Evolutionary conservation across 1,139 yeast genomes (phyloP).

Genomic region (Arxiozyma bovina): DNA sequence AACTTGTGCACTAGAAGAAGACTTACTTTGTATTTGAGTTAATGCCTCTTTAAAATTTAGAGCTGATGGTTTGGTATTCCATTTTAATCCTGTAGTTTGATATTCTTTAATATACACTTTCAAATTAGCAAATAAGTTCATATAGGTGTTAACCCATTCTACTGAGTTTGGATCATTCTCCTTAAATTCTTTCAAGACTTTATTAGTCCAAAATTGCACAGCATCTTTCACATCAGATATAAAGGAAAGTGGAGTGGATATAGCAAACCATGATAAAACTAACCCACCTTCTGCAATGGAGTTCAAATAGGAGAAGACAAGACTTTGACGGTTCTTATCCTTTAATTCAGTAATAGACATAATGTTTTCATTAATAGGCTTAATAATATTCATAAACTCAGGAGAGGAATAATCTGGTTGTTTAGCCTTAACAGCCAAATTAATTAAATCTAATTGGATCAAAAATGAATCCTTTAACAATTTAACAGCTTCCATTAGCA

Average conservation of each 20-base stretch:
- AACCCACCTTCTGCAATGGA: constrained; percentile 86
- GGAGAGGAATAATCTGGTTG: constrained; percentile 57
- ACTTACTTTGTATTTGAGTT: constrained; percentile 6
- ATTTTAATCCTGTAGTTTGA: constrained; percentile 74
- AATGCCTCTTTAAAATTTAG: constrained; percentile 40
- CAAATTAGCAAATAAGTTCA: constrained; percentile 57
- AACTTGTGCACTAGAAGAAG: constrained; percentile 18
- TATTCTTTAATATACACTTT: constrained; percentile 63
- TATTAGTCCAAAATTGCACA: constrained; percentile 88
- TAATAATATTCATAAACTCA: constrained; percentile 47
- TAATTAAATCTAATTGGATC: constrained; percentile 50
- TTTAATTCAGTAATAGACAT: constrained; percentile 53
- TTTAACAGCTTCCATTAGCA: constrained; percentile 54
- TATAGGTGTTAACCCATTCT: constrained; percentile 71
- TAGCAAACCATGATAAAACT: constrained; percentile 83
- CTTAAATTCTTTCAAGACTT: constrained; percentile 74
- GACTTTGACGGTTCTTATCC: constrained; percentile 64
- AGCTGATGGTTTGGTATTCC: constrained; percentile 52
- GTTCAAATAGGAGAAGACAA: constrained; percentile 61
- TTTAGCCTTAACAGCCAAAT: constrained; percentile 49
- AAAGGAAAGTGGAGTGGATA: constrained; percentile 56
- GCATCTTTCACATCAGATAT: constrained; percentile 83
- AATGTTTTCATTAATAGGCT: constrained; percentile 60
- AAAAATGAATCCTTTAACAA: constrained; percentile 50
- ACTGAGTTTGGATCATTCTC: constrained; percentile 59